These are phyloP conservation scores for Ceratobasidium papillatum DNA, from an alignment of 1,284 basidiomycete genomes.

Conservation along the genomic window DNA sequence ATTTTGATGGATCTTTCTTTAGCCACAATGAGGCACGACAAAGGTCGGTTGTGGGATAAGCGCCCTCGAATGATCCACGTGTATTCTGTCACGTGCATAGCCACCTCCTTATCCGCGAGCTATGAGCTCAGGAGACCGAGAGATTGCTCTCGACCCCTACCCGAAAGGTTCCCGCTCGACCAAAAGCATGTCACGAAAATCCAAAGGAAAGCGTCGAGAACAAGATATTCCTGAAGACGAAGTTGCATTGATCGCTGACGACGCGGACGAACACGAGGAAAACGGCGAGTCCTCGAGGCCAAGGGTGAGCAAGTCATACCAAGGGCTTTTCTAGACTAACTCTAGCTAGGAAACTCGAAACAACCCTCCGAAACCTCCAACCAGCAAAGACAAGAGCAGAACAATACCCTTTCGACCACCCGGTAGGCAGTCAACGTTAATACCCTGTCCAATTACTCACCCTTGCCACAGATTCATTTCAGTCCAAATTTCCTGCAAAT, in stretches of 20 bases:
- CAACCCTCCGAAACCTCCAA: neutral
- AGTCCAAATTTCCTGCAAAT: constrained; percentile 78
- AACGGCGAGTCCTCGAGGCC: neutral
- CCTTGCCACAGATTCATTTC: constrained; percentile 51
- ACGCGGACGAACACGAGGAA: constrained; percentile 13
- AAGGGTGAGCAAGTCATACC: neutral
- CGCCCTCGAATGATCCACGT: constrained; percentile 19
- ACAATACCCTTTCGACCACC: constrained; percentile 79
- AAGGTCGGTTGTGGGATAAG: neutral
- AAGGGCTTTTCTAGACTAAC: neutral
- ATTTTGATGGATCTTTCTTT: no score
- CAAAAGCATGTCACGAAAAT: constrained; percentile 12
- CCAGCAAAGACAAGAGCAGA: constrained; percentile 71
- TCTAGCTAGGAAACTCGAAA: neutral
- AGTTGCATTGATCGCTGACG: constrained; percentile 21
- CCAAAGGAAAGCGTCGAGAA: constrained; percentile 27
- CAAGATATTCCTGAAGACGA: constrained; percentile 33
- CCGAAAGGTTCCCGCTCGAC: constrained; percentile 15
- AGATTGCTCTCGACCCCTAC: constrained; percentile 37
- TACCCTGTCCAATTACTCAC: neutral
- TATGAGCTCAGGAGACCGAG: constrained; percentile 31
- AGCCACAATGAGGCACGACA: neutral
- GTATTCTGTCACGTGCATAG: constrained; percentile 15
- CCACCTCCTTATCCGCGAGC: constrained; percentile 36
- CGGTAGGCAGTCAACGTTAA: constrained; percentile 55